phyloP scores from a whole-genome alignment of 2,329 filamentous ascomycete genomes.

The Claviceps monticola region DNA sequence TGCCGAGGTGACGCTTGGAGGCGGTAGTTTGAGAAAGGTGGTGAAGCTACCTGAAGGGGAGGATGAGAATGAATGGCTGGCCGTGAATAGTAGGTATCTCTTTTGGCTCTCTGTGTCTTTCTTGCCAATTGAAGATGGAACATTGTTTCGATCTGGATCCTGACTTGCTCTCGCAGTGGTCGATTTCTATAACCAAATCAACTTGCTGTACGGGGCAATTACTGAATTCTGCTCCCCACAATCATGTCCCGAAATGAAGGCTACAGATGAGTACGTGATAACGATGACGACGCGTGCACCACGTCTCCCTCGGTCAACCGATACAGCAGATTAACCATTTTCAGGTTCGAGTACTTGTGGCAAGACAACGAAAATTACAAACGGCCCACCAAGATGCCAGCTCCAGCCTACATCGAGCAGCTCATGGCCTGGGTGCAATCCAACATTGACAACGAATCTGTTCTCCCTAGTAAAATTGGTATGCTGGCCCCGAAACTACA shows the following conservation, averaged over 20 bases:
- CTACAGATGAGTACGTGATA: constrained; percentile 76
- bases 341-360: constrained; percentile 95
- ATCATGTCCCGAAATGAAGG: constrained; percentile 98
- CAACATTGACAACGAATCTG: constrained; percentile 87
- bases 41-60: constrained; percentile 95
- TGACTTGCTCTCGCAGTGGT: constrained; percentile 49
- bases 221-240: constrained; percentile 98
- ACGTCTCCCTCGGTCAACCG: not conserved
- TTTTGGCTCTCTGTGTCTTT: not conserved
- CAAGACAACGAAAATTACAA: constrained; percentile 92
- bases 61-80: constrained; percentile 95
- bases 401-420: constrained; percentile 94
- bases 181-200: constrained; percentile 99
- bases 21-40: constrained; percentile 86
- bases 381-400: constrained; percentile 93
- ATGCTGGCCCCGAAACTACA: constrained; percentile 10
- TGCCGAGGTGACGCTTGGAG: constrained; percentile 90
- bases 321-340: not conserved
- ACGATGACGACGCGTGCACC: not conserved
- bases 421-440: constrained; percentile 94
- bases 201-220: constrained; percentile 94
- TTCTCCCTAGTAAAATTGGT: constrained; percentile 91
- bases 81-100: constrained; percentile 70
- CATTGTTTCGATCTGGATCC: not conserved
- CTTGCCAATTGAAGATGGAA: not conserved